Evolutionary conservation across 148 eudicot genomes (phyloP), one percentile per base, ranked within the genome.

Genomic region (Spergularia marina): DNA sequence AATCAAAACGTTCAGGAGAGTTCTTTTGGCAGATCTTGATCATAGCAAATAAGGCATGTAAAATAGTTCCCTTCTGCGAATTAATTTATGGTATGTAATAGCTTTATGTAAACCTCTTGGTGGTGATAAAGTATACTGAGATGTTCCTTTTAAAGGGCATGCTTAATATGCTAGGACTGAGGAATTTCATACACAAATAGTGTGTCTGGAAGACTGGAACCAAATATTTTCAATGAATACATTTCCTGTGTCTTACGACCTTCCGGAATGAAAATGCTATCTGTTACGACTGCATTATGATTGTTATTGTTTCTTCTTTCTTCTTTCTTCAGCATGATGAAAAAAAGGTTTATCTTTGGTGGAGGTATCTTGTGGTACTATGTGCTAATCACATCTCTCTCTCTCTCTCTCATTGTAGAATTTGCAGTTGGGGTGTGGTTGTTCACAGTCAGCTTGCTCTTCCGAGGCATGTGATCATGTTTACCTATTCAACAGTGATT

Each of bases 401-500:
- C 17, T 18, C 11, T 78, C 39, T 68, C 17, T 18, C 11, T 78
- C 73, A 67, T 55, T 74, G 75, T 84, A 92, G 96, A 89, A 86
- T 89, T 72, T 85, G 80, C 94, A 86, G 78, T 74, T 90, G 84
- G 90, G 91, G 51, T 90, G 97, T 83, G 86, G 90, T 74, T 92
- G 97, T 83, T 78, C 84, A 39, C 80, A 82, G 79, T 83, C 92
- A 82, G 67, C 81, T 17, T 95, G 99, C 85, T 86, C 88, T 74
- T 83, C 99, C 53, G 87, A 66, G 76, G 83, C 83, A 23, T 95
- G 99, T 68, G 97, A 92, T 83, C 99, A 95, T 80, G 97, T 95
- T 14, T 92, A 95, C 84, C 94, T 95, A 73, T 95, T 92, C 83
- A 87, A 95, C 83, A 89, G 79, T 84, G 99, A 95, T 64, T 85